Evolutionary conservation across 257 asterid species (phyloP), one percentile per base, ranked within the genome.

Genomic region (Scutellaria barbata): DNA sequence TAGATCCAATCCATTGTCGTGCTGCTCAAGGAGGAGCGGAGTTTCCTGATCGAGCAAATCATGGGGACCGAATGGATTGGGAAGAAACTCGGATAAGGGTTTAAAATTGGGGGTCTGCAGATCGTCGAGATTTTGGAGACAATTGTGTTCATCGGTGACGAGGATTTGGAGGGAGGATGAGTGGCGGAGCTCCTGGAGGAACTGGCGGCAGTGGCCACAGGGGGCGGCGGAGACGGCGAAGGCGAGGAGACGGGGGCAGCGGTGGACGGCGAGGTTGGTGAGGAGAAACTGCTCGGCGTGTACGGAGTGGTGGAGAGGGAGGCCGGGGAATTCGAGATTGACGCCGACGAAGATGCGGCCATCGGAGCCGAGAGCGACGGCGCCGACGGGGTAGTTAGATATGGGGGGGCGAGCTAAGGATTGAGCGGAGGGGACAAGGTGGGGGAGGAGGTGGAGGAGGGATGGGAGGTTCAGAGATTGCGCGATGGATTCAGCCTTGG

Each of bases 131-230:
- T 68, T 22, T 33, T 72, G 76, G 48, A 35, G 45, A 8, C 59
- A 45, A 52, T 68, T 63, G 56, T 40, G 46, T n/a, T 80, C 79
- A 12, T 82, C 80, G 25, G 84, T 76, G 83, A 90, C 69, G 64
- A 78, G 84, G 82, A 90, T 77, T 74, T 81, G 73, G 25, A 90
- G 81, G 64, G 82, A 35, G 22, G 87, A 74, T 52, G 95, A 62
- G 74, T 85, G 65, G 10, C 97, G 92, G 69, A 88, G 86, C 39
- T 93, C 98, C 76, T 92, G 98, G 42, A 87, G 60, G 82, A 92
- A 92, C 76, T 92, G 97, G 69, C 98, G 95, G 81, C 98, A 90
- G 91, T 92, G 98, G 59, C 98, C 98, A 73, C 98, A 92, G 8
- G 98, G 98, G 63, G 95, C 95, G 16, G 95, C 90, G 58, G 98